Conservation (phyloP, 2,329 filamentous ascomycete genomes). For the Phialophora chinensis region DNA sequence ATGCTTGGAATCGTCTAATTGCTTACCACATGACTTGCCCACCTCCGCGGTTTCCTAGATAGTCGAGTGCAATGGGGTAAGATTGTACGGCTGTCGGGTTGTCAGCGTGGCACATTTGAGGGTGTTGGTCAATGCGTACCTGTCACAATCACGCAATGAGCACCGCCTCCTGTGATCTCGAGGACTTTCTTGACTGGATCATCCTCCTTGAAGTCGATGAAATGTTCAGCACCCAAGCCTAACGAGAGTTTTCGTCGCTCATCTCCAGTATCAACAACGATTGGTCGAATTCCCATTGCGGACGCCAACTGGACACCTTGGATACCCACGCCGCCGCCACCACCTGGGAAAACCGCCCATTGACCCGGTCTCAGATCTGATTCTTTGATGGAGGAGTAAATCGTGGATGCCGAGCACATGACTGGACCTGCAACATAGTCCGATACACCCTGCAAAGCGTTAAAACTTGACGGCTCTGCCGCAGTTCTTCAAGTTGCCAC, state of each 20-base stretch:
- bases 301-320: slow-evolving; percentile 62
- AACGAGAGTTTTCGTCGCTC: slow-evolving; percentile 55
- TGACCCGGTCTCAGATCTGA: slow-evolving; percentile 58
- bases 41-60: slow-evolving; percentile 56
- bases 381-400: slow-evolving; percentile 62
- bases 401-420: slow-evolving; percentile 65
- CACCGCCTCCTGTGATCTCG: slow-evolving; percentile 53
- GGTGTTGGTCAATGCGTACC: slow-evolving; percentile 29
- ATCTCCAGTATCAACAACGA: slow-evolving; percentile 61
- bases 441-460: slow-evolving; percentile 58
- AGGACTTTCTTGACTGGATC: slow-evolving; percentile 50
- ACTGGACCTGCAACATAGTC: slow-evolving; percentile 65
- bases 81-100: slow-evolving; percentile 42
- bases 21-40: slow-evolving; percentile 57
- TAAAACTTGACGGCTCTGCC: not conserved
- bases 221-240: slow-evolving; percentile 61
- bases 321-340: slow-evolving; percentile 63
- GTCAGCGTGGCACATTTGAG: slow-evolving; percentile 5
- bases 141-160: slow-evolving; percentile 53
- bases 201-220: slow-evolving; percentile 60
- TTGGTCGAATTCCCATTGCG: slow-evolving; percentile 63
- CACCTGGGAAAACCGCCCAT: slow-evolving; percentile 62
- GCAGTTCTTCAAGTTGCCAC: slow-evolving; percentile 3
- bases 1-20: not conserved
- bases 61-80: slow-evolving; percentile 52